phyloP scores from a whole-genome alignment of 1,284 basidiomycete species.

The Fomitopsis pinicola region DNA sequence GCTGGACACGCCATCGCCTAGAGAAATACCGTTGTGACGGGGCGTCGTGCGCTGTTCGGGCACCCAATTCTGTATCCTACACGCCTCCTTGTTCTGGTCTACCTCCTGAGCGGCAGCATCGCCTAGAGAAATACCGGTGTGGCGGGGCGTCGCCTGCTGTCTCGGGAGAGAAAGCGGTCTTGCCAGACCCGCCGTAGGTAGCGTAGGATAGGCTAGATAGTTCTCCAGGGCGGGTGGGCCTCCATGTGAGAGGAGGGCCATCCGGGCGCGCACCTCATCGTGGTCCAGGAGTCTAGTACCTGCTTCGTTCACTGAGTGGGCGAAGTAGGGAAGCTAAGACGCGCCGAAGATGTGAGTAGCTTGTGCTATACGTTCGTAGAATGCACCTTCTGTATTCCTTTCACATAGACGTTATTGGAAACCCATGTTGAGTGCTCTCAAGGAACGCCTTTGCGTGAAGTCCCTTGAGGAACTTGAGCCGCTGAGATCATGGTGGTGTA shows the following conservation, averaged over 20 bases:
- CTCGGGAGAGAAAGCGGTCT: neutral
- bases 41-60: neutral
- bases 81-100: neutral
- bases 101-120: neutral
- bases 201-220: neutral
- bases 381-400: neutral
- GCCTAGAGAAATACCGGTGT: neutral
- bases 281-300: conserved; percentile 1
- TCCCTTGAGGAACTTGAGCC: no score
- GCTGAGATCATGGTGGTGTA: neutral
- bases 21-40: conserved; percentile 1
- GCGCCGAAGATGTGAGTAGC: neutral
- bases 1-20: neutral
- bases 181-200: neutral
- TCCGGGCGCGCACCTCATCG: conserved; percentile 2
- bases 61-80: neutral
- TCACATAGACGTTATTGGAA: no score
- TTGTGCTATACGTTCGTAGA: neutral
- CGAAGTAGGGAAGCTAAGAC: neutral
- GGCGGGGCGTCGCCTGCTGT: neutral
- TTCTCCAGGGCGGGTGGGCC: neutral
- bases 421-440: no score
- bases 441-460: no score
- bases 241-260: neutral
- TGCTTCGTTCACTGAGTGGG: neutral